phyloP scores from a whole-genome alignment of 1,139 yeast genomes.

The Candida sojae region DNA sequence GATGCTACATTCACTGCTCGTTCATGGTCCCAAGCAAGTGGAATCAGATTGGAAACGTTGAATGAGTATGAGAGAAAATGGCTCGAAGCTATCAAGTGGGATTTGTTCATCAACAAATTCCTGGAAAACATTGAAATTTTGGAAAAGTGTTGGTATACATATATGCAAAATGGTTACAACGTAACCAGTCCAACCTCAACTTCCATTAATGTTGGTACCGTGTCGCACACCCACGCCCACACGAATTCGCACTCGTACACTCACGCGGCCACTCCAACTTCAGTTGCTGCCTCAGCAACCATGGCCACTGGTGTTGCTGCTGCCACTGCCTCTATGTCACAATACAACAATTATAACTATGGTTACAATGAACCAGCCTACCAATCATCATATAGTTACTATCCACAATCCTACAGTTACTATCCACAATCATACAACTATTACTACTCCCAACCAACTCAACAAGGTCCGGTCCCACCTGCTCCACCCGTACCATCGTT shows the following conservation, averaged over 20 bases:
- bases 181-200: not conserved
- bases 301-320: not conserved
- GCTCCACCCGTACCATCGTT: conserved; percentile 1
- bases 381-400: not conserved
- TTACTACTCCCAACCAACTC: conserved; percentile 1
- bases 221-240: not conserved
- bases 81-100: conserved; percentile 57
- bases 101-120: conserved; percentile 46
- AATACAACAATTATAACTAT: not conserved
- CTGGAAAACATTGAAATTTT: conserved; percentile 43
- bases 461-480: not conserved
- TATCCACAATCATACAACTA: conserved; percentile 1
- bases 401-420: not conserved
- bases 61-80: conserved; percentile 74
- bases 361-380: not conserved
- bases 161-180: conserved; percentile 23
- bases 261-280: not conserved
- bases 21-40: conserved; percentile 96
- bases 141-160: conserved; percentile 50
- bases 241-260: no score
- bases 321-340: not conserved
- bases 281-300: not conserved
- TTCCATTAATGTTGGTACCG: not conserved
- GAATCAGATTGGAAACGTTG: conserved; percentile 60
- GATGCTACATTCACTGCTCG: conserved; percentile 94